Evolutionary conservation across 2,329 filamentous ascomycete species (phyloP), one percentile per base, ranked within the genome.

Genomic region (Stachybotrys chlorohalonatus): DNA sequence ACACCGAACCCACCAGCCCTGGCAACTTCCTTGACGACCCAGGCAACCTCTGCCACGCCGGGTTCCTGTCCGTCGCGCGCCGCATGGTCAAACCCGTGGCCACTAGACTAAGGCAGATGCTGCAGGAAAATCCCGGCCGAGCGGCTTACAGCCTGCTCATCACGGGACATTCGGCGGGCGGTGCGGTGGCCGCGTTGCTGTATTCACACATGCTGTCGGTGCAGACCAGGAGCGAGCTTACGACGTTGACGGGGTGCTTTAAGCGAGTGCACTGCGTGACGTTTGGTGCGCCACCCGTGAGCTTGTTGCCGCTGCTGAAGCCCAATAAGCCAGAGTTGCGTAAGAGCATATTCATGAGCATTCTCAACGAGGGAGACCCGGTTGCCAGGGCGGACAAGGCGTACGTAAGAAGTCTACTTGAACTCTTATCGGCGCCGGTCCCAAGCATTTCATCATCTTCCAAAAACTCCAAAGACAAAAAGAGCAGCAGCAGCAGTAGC

Each of bases 301-400:
- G 84, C 17, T 75, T 91, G 1, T 75, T 87, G 1, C 88, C 90
- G 0, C 71, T 95, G 2, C 64, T 75, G 31, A 87, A 82, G 59
- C 84, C 87, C 0, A 62, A 76, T 5, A 68, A 68, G 1, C 66
- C 68, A 0, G 68, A 74, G 11, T 68, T 81, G 24, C 69, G 76
- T 31, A 90, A 88, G 64, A 90, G 84, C 55, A 66, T 93, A 5
- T 95, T 95, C 66, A 78, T 90, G 53, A 83, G 81, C 47, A 90
- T 95, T 65, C 76, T 92, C 62, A 96, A 95, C 64, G 90, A 95
- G 67, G 90, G 90, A 4, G 91, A 95, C 60, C 89, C 89, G 0
- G 87, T 95, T 0, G 78, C 82, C 0, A 75, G 90, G 31, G 89
- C 89, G 0, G 90, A 95, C 64, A 87, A 84, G 68, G 79, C 82